Percentiles rank a stretch among this genome's conserved stretches.
phyloP scores from a whole-genome alignment of 2,329 filamentous ascomycete species.

The Lecanicillium sp. region DNA sequence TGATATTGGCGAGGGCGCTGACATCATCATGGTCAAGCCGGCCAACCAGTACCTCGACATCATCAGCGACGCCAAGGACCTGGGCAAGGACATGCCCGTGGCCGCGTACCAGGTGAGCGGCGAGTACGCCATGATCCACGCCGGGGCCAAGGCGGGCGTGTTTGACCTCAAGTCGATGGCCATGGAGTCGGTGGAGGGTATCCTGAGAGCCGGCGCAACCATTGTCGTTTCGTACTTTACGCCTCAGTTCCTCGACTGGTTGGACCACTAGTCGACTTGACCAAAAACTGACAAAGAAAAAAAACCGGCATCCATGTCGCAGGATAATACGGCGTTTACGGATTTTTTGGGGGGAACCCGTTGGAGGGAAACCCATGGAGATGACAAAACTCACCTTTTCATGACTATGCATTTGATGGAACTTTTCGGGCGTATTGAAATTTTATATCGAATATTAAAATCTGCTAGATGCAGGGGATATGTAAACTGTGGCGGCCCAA shows the following conservation, averaged over 20 bases:
- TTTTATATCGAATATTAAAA: too few species aligned
- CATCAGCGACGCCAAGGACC: slow-evolving; percentile 92
- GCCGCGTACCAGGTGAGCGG: slow-evolving; percentile 96
- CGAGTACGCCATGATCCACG: slow-evolving; percentile 97
- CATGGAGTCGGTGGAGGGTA: slow-evolving; percentile 89
- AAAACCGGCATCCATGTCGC: neutral
- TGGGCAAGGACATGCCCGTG: slow-evolving; percentile 84
- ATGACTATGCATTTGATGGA: neutral
- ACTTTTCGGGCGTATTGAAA: too few species aligned
- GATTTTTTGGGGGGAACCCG: neutral
- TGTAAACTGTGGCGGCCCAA: too few species aligned
- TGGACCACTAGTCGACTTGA: slow-evolving; percentile 38
- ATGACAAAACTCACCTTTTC: too few species aligned
- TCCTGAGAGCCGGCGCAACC: slow-evolving; percentile 83
- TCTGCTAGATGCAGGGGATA: too few species aligned
- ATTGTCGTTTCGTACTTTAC: slow-evolving; percentile 95
- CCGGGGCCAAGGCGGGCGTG: slow-evolving; percentile 88
- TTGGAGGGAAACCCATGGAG: neutral
- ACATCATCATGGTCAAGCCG: slow-evolving; percentile 99
- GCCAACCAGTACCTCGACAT: slow-evolving; percentile 95
- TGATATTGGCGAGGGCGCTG: slow-evolving; percentile 88
- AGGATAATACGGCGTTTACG: neutral
- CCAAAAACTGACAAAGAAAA: neutral
- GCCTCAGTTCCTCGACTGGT: slow-evolving; percentile 67
- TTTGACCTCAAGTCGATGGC: slow-evolving; percentile 94